A percentile compares a stretch with the other conserved stretches of the same genome.
Conservation (phyloP, 331 rosid species). For the Prunus yedoensis region DNA sequence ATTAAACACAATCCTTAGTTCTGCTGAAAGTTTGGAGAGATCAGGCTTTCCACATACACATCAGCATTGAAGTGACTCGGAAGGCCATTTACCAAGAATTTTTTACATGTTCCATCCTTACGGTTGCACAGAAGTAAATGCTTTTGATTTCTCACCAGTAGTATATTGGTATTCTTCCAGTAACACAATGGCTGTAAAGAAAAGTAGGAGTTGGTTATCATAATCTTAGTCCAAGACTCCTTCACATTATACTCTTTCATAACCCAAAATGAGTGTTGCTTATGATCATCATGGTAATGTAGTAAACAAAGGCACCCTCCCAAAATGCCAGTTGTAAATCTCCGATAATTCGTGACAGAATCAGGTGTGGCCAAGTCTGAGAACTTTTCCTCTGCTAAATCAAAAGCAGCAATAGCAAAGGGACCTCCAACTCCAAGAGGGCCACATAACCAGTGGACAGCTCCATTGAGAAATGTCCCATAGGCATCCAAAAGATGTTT, state of each 20-base stretch:
- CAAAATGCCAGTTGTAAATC: conserved; percentile 1
- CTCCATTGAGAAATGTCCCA: no score
- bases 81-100: conserved; percentile 10
- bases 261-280: conserved; percentile 3
- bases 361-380: conserved; percentile 3
- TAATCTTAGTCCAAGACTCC: no score
- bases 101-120: conserved; percentile 13
- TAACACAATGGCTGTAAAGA: conserved; percentile 11
- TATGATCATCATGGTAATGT: background rate
- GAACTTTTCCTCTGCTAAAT: conserved; percentile 11
- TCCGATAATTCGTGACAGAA: background rate
- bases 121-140: conserved; percentile 10
- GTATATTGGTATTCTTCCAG: conserved; percentile 15
- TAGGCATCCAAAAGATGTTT: no score
- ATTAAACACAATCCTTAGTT: background rate
- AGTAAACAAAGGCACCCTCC: conserved; percentile 12
- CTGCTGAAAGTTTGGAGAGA: conserved; percentile 13
- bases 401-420: no score
- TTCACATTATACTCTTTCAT: no score
- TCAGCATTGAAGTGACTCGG: background rate
- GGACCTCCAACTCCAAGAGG: no score
- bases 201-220: no score
- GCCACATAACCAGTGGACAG: no score
- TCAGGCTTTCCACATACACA: conserved; percentile 14
- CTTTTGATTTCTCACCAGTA: conserved; percentile 5